Evolutionary conservation across 139 green algal species (phyloP).

Genomic region (Chlamydomonas eustigma): DNA sequence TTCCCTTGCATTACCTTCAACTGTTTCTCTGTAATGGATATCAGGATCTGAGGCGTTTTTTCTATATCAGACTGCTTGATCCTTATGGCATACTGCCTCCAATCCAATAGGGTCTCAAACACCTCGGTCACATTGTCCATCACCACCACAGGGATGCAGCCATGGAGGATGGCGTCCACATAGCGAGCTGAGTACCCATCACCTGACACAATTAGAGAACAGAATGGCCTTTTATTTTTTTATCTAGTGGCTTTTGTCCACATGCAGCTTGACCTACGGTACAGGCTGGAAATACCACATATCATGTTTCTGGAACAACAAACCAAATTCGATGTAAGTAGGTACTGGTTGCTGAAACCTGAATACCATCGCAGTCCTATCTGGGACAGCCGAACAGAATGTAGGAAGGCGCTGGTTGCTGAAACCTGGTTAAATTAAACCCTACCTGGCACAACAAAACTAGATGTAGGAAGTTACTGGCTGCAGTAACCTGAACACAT

Average conservation of each 20-base stretch:
- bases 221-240: background rate
- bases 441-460: background rate
- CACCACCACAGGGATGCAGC: slow-evolving; percentile 62
- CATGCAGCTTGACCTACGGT: background rate
- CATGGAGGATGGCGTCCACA: slow-evolving; percentile 60
- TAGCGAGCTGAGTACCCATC: slow-evolving; percentile 48
- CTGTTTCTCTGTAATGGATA: background rate
- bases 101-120: slow-evolving; percentile 28
- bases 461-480: background rate
- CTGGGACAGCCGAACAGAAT: background rate
- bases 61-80: slow-evolving; percentile 11
- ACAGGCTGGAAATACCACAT: background rate
- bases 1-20: slow-evolving; percentile 7
- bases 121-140: slow-evolving; percentile 21
- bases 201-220: slow-evolving; percentile 13
- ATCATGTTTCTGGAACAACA: background rate
- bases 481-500: background rate
- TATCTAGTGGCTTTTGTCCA: no score
- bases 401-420: background rate
- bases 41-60: slow-evolving; percentile 16
- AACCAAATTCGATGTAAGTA: no score
- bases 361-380: background rate
- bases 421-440: background rate
- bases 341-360: background rate
- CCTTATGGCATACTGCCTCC: slow-evolving; percentile 14